phyloP scores from a whole-genome alignment of 257 asterid species.

The Solanum stenotomum region DNA sequence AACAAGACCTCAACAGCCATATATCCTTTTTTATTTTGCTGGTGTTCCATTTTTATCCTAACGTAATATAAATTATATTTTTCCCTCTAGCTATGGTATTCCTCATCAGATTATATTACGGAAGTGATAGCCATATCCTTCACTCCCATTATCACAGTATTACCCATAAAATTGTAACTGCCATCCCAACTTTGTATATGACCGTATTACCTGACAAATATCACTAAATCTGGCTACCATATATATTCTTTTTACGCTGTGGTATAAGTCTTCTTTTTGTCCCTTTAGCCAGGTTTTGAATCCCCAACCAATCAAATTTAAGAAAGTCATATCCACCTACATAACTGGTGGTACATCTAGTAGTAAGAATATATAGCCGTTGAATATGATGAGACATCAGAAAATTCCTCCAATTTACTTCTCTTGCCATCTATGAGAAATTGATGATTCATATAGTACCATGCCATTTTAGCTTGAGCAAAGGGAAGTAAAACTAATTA shows the following conservation, averaged over 20 bases:
- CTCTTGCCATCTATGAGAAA: neutral
- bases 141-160: neutral
- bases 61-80: neutral
- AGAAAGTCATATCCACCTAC: neutral
- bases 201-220: neutral
- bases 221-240: neutral
- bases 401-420: neutral
- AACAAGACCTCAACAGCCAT: neutral
- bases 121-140: neutral
- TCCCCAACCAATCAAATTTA: neutral
- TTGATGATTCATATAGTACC: neutral
- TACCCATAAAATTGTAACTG: neutral
- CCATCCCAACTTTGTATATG: neutral
- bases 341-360: neutral
- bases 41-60: neutral
- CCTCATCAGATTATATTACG: neutral
- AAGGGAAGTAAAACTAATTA: neutral
- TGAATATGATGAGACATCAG: neutral
- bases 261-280: neutral
- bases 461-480: neutral
- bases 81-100: neutral
- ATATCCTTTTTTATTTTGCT: neutral
- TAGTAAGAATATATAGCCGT: neutral
- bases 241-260: neutral
- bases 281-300: neutral